A percentile compares a stretch with the other conserved stretches of the same genome.
Conservation (phyloP, 2,329 filamentous ascomycete genomes). For the Cordyceps fumosorosea region DNA sequence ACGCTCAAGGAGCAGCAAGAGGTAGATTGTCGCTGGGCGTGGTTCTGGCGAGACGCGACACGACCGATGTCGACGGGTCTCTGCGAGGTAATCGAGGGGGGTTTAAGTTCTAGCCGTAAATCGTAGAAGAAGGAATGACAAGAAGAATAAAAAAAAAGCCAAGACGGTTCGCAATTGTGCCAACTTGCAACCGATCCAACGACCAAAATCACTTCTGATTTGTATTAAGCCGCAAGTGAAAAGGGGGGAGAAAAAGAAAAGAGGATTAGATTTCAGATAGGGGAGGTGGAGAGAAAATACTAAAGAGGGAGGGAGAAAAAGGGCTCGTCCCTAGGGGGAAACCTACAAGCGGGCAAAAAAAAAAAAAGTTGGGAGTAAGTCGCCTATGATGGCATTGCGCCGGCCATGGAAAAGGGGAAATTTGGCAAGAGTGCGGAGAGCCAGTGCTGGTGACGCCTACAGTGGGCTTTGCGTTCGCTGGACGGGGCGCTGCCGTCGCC, state of each 20-base stretch:
- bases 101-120: conserved; percentile 6
- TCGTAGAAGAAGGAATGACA: conserved; percentile 26
- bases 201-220: neutral
- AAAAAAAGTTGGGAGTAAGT: neutral
- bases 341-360: conserved; percentile 11
- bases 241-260: conserved; percentile 17
- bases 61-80: neutral
- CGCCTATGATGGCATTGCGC: conserved; percentile 8
- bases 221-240: neutral
- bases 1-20: conserved; percentile 1
- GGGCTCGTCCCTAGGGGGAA: conserved; percentile 3
- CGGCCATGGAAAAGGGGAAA: conserved; percentile 30
- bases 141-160: conserved; percentile 20
- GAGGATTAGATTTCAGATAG: conserved; percentile 4
- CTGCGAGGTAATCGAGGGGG: neutral
- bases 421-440: conserved; percentile 18
- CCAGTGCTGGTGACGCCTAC: neutral
- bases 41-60: neutral
- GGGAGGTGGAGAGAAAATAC: conserved; percentile 25
- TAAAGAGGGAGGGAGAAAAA: conserved; percentile 10
- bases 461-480: neutral
- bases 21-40: neutral
- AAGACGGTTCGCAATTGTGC: neutral
- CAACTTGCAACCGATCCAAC: neutral
- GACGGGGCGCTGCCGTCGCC: neutral